These are phyloP conservation scores for Xylariaceae sp. DNA, from an alignment of 2,329 filamentous ascomycete genomes.

Conservation along the genomic window DNA sequence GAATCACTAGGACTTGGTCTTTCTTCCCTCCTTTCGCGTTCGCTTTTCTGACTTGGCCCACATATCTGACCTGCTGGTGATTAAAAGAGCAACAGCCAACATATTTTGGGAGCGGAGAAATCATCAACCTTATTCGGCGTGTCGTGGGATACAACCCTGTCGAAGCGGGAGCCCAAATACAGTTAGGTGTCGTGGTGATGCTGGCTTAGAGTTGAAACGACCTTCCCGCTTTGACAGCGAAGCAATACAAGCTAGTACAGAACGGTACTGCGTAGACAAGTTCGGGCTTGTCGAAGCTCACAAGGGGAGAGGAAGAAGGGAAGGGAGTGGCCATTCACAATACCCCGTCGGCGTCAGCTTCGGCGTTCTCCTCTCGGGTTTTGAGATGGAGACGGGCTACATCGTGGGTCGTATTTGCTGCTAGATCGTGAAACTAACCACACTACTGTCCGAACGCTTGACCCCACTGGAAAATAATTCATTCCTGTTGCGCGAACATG, in stretches of 20 bases:
- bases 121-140: neutral
- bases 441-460: conserved; percentile 12
- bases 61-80: conserved; percentile 25
- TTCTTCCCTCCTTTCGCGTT: neutral
- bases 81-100: conserved; percentile 21
- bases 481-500: conserved; percentile 22
- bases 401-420: conserved; percentile 14
- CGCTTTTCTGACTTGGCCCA: conserved; percentile 17
- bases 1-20: conserved; percentile 9
- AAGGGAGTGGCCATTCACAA: neutral
- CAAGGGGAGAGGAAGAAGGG: neutral
- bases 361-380: neutral
- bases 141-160: conserved; percentile 12
- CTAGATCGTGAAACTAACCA: conserved; percentile 12
- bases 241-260: neutral
- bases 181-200: conserved; percentile 24
- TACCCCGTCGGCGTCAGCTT: too few species aligned
- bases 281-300: conserved; percentile 12
- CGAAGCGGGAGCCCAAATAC: conserved; percentile 3
- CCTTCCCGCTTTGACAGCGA: neutral
- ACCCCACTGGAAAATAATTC: conserved; percentile 13
- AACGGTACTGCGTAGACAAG: neutral
- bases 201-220: neutral
- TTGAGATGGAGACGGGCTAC: conserved; percentile 2
- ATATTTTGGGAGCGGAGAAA: conserved; percentile 12